Percentiles rank a stretch among this genome's conserved stretches.
Conservation (phyloP, 108 stramenopile genomes). For the Thalassiosira profunda region DNA sequence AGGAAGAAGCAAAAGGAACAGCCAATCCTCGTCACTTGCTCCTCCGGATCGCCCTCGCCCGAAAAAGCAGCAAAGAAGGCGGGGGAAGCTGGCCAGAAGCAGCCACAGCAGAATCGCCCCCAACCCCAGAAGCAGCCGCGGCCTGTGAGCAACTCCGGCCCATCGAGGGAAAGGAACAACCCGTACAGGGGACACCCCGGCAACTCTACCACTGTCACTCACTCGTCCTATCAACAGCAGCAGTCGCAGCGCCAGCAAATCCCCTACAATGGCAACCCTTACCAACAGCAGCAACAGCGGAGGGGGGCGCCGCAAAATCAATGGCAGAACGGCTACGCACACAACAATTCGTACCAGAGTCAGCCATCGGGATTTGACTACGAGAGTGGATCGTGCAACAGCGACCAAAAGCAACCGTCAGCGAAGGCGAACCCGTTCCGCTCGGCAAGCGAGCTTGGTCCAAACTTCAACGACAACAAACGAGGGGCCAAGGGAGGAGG, state of each 20-base stretch:
- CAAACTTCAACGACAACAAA: constrained; percentile 19
- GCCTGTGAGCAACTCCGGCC: no score
- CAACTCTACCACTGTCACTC: no score
- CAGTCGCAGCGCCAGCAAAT: no score
- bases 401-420: constrained; percentile 1
- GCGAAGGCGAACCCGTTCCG: constrained; percentile 69
- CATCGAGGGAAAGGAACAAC: no score
- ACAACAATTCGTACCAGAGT: constrained; percentile 10
- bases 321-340: constrained; percentile 21
- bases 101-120: constrained; percentile 16
- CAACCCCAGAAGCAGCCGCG: constrained; percentile 9
- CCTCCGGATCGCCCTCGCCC: constrained; percentile 27
- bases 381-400: constrained; percentile 18
- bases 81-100: neutral
- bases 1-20: constrained; percentile 14
- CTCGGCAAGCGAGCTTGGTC: constrained; percentile 58
- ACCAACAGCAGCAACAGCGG: constrained; percentile 1
- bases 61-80: constrained; percentile 12
- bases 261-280: neutral
- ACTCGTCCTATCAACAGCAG: neutral
- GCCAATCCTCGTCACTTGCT: constrained; percentile 7
- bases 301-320: constrained; percentile 12
- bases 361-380: constrained; percentile 18
- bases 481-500: constrained; percentile 1
- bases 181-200: no score